A percentile compares a stretch with the other conserved stretches of the same genome.
phyloP scores from a whole-genome alignment of 108 stramenopile genomes.

The Conticribra weissflogii region DNA sequence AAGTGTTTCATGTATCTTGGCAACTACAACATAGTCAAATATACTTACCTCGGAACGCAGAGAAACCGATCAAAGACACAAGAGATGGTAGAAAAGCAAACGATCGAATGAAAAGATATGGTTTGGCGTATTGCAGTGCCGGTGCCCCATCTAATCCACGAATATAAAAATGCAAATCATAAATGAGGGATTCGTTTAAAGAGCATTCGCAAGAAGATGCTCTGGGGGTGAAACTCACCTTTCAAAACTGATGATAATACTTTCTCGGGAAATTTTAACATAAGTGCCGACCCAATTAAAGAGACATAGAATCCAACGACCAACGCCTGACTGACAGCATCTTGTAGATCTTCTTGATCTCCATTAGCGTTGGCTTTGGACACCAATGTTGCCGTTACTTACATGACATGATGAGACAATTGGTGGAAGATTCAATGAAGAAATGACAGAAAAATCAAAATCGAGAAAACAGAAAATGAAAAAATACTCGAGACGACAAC shows the following conservation, averaged over 20 bases:
- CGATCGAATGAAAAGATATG: slow-evolving; percentile 82
- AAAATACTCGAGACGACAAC: not conserved
- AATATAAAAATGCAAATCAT: slow-evolving; percentile 3
- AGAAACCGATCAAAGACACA: slow-evolving; percentile 67
- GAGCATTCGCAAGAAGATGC: not conserved
- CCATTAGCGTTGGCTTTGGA: slow-evolving; percentile 83
- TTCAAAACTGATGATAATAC: slow-evolving; percentile 63
- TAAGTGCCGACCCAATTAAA: slow-evolving; percentile 61
- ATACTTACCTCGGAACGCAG: slow-evolving; percentile 50
- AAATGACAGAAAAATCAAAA: too few species aligned
- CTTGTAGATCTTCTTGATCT: slow-evolving; percentile 70
- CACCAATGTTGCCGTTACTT: slow-evolving; percentile 85
- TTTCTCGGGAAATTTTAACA: slow-evolving; percentile 65
- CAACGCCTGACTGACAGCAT: slow-evolving; percentile 83
- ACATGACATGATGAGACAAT: too few species aligned
- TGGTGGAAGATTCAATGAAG: too few species aligned
- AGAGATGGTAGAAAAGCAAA: slow-evolving; percentile 88
- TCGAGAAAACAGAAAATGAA: slow-evolving; percentile 6
- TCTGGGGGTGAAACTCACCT: slow-evolving; percentile 14
- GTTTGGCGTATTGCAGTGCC: slow-evolving; percentile 82
- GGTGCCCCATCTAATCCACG: slow-evolving; percentile 58
- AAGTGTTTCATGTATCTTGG: not conserved
- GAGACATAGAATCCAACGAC: slow-evolving; percentile 78
- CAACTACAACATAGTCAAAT: not conserved
- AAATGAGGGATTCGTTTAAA: not conserved